Evolutionary conservation across 148 eudicot genomes (phyloP), one percentile per base, ranked within the genome.

Genomic region (Rhododendron ferrugineum): DNA sequence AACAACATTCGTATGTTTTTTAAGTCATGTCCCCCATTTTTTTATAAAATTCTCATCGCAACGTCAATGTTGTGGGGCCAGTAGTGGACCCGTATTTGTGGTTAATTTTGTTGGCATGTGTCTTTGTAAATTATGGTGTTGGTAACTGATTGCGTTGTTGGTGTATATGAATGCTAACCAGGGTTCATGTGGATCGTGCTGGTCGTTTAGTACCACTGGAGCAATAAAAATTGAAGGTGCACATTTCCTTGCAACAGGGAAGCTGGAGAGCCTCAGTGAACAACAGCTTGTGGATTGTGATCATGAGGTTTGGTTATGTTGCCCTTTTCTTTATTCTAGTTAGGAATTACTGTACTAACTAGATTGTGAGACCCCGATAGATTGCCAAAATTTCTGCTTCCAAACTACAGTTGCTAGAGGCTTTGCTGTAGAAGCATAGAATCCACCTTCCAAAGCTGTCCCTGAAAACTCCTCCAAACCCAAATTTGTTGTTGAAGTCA

Each of bases 171-270:
- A 86, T 86, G 66, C 73, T 15, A 47, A 82, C 40, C 87, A 96
- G 99, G 97, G 99, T 46, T 89, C 94, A 1, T 96, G 99, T 84
- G 99, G 99, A 75, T 96, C 99, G 4, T 96, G 99, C 89, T 96
- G 99, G 99, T 91, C 95, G 18, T 96, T 95, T 84, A 95, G 99
- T 89, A 85, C 99, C 34, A 94, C 99, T 0, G 99, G 99, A n/a
- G 98, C 97, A 46, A 81, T 96, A n/a, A n/a, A n/a, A n/a, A n/a
- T n/a, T 89, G 99, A 96, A 90, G 99, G 99, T 75, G 98, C 98
- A 0, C 89, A 95, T 86, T 96, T 84, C 83, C 92, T 96, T 40
- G 93, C 97, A 1, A 96, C 97, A 4, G 97, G 98, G 78, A 91
- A 95, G 78, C 96, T 96, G 52, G 99, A 74, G 87, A 96, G 95